These are phyloP conservation scores for Corynespora cassiicola DNA, from an alignment of 2,329 filamentous ascomycete genomes.

Conservation along the genomic window DNA sequence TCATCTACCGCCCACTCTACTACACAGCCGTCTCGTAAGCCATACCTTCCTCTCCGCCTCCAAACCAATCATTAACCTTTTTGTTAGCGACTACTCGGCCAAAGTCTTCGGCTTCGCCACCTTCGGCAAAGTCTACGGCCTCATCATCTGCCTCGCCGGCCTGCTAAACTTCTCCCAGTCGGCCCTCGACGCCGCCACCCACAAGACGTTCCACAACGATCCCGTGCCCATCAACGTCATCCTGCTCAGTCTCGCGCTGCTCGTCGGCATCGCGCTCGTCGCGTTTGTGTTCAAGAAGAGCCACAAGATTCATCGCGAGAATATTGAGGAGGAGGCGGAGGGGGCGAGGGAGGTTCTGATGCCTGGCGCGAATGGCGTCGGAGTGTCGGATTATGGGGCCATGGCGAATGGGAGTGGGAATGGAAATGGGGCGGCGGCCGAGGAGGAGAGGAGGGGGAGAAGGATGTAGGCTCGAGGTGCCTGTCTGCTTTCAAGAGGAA, in stretches of 20 bases:
- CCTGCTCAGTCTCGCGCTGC: constrained; percentile 66
- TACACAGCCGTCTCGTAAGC: constrained; percentile 81
- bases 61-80: constrained; percentile 7
- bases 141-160: constrained; percentile 86
- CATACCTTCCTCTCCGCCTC: neutral
- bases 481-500: too few relatives aligned
- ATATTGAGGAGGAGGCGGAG: constrained; percentile 44
- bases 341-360: constrained; percentile 43
- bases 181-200: constrained; percentile 78
- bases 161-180: constrained; percentile 85
- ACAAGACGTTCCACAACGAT: constrained; percentile 72
- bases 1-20: constrained; percentile 86
- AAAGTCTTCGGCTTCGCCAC: constrained; percentile 93
- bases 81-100: constrained; percentile 74
- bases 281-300: constrained; percentile 67
- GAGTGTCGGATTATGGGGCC: constrained; percentile 28
- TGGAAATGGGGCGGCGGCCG: constrained; percentile 15
- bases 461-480: constrained; percentile 11
- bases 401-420: constrained; percentile 15
- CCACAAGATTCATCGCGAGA: constrained; percentile 46
- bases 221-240: constrained; percentile 80
- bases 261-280: constrained; percentile 71
- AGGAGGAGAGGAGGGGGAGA: constrained; percentile 24
- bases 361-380: constrained; percentile 33
- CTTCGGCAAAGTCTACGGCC: constrained; percentile 92